Evolutionary conservation across 1,139 yeast genomes (phyloP).

Genomic region (Pichia sp.): DNA sequence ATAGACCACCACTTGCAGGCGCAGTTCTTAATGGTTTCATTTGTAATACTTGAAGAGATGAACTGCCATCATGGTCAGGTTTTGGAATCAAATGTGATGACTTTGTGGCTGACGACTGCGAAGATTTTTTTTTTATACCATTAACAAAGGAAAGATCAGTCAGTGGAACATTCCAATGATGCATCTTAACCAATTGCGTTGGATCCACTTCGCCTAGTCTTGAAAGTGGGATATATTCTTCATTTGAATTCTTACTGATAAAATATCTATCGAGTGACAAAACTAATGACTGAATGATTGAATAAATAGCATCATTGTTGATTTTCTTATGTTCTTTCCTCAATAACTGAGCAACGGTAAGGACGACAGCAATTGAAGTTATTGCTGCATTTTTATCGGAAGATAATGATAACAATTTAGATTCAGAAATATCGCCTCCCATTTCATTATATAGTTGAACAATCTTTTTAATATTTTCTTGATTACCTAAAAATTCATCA

Average conservation of each 20-base stretch:
- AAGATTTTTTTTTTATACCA: too few relatives aligned
- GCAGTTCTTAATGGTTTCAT: constrained; percentile 10
- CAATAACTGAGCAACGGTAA: constrained; percentile 30
- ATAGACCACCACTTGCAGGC: constrained; percentile 6
- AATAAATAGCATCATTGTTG: constrained; percentile 9
- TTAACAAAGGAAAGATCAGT: too few relatives aligned
- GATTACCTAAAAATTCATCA: constrained; percentile 16
- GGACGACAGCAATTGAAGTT: constrained; percentile 38
- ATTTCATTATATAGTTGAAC: constrained; percentile 18
- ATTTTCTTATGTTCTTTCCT: background rate
- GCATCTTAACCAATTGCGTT: background rate
- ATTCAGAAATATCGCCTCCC: constrained; percentile 17
- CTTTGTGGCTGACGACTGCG: too few relatives aligned
- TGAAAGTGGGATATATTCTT: background rate
- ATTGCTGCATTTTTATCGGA: constrained; percentile 30
- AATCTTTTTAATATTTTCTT: constrained; percentile 9
- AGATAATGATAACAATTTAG: constrained; percentile 10
- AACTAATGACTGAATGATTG: constrained; percentile 21
- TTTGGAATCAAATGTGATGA: too few relatives aligned
- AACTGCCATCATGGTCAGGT: too few relatives aligned
- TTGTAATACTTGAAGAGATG: background rate
- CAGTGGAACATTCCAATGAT: background rate
- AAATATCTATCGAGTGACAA: constrained; percentile 20
- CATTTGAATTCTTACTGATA: background rate
- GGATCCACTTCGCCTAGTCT: too few relatives aligned